Evolutionary conservation across 2,329 filamentous ascomycete species (phyloP), one percentile per base, ranked within the genome.

Genomic region (Bisporella sp.): DNA sequence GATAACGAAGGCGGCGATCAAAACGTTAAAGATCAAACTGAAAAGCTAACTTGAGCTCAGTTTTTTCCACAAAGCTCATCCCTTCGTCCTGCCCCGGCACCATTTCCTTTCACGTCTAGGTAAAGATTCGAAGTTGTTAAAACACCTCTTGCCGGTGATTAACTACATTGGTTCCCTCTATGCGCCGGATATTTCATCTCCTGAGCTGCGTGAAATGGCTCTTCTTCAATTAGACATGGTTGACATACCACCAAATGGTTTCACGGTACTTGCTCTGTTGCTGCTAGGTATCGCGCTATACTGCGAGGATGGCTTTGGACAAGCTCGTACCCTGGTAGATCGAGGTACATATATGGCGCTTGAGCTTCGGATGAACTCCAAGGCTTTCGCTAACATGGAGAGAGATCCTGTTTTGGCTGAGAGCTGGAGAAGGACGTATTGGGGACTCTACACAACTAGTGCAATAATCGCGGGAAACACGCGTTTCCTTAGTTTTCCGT

Each of bases 331-430:
- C 0, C 53, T 69, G 31, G 60, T 72, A 47, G 67, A 73, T 8
- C 67, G 70, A 11, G 83, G 84, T 0, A 75, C 79, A 8, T 69
- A 75, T 4, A 57, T 85, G 33, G 82, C 82, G 0, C 66, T 85
- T 2, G 72, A 80, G 5, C 64, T 87, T 2, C 76, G 79, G 1
- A 75, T 88, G 71, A 73, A 85, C 50, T 72, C 69, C 1, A 66
- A 69, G 21, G 71, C 74, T 0, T 87, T 78, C 58, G 76, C 82
- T 1, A 41, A 45, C 35, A 35, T 54, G n/a, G n/a, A n/a, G n/a
- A n/a, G n/a, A n/a, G n/a, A n/a, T n/a, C n/a, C n/a, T n/a, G n/a
- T n/a, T n/a, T 54, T 67, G 21, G 66, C 63, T 2, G 68, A 70
- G 54, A 66, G 65, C 44, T 68, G 62, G 51, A 60, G 68, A 45